Base-by-base conservation (phyloP, 2,329 filamentous ascomycete genomes). In the Triangularia setosa region DNA sequence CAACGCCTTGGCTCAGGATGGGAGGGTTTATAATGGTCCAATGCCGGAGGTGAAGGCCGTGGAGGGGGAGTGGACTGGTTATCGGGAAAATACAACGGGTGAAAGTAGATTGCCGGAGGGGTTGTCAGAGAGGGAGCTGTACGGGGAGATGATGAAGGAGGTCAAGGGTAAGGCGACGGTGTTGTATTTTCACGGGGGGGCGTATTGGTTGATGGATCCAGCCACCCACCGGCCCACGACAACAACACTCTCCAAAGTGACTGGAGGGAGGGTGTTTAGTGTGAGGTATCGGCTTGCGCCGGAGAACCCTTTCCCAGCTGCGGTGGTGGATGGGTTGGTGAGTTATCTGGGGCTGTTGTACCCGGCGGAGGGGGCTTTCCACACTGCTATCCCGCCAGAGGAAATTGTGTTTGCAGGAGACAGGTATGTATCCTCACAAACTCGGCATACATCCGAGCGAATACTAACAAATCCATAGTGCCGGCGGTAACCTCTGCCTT, bases 61-160 rank as follows among this genome's bases (percentile, higher is more conserved):
- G 4, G 85, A 91, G 73, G 89, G 86, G 24, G 90, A 94, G 74
- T 93, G 90, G 91, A 90, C 88, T 3, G 89, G 90, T 0, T 89
- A 89, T 74, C 81, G 90, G 24, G 79, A 82, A 1, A 79, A 73
- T 35, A 90, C 82, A 4, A 76, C 77, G 2, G 72, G 77, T 21
- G 77, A 83, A 2, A 80, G 84, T 18, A 73, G 75, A 4, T 78
- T 86, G 66, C 87, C 87, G 1, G 71, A 40, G 1, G 71, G 76
- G 1, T 79, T 90, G 28, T 81, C 84, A 2, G 89, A 93, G 72
- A 76, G 79, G 62, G 83, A 88, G 62, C 88, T 88, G 72, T 94
- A 90, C 72, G 77, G 76, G 57, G 81, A 82, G 62, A 77, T 94
- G 77, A 88, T 91, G 84, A 82, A 82, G 64, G 90, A 93, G 72